A percentile compares a stretch with the other conserved stretches of the same genome.
Conservation (phyloP, 1,139 yeast species). For the Starmera stellimalicola region DNA sequence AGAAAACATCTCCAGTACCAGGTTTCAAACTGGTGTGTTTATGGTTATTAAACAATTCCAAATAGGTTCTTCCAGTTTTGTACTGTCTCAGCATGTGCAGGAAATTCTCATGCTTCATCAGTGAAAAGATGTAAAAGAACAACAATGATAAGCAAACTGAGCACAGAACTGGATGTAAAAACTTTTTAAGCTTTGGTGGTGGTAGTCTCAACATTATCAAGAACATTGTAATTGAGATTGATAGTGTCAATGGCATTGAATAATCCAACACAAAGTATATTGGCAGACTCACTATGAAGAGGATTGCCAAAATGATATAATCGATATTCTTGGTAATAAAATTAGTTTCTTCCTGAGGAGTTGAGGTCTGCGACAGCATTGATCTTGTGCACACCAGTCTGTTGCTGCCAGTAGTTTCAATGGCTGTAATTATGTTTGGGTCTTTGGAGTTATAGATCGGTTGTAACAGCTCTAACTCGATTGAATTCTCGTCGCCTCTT, state of each 20-base stretch:
- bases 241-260: conserved; percentile 53
- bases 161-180: conserved; percentile 62
- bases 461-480: conserved; percentile 6
- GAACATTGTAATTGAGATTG: conserved; percentile 34
- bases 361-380: conserved; percentile 6
- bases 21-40: conserved; percentile 37
- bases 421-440: conserved; percentile 15
- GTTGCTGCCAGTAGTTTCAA: conserved; percentile 6
- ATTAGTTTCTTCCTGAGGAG: conserved; percentile 23
- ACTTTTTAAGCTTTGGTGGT: conserved; percentile 38
- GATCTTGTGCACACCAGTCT: conserved; percentile 16
- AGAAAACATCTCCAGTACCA: conserved; percentile 72
- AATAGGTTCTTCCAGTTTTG: conserved; percentile 62
- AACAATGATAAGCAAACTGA: conserved; percentile 56
- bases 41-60: conserved; percentile 40
- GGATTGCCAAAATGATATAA: conserved; percentile 37
- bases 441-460: conserved; percentile 14
- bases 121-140: conserved; percentile 50
- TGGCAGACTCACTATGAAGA: conserved; percentile 48
- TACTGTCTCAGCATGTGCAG: conserved; percentile 42
- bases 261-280: conserved; percentile 32
- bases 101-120: conserved; percentile 41
- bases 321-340: conserved; percentile 41
- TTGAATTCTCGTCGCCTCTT: conserved; percentile 14
- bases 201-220: conserved; percentile 53